Percentiles rank a stretch among this genome's conserved stretches.
phyloP scores from a whole-genome alignment of 2,329 filamentous ascomycete genomes.

The Claviceps arundinis region DNA sequence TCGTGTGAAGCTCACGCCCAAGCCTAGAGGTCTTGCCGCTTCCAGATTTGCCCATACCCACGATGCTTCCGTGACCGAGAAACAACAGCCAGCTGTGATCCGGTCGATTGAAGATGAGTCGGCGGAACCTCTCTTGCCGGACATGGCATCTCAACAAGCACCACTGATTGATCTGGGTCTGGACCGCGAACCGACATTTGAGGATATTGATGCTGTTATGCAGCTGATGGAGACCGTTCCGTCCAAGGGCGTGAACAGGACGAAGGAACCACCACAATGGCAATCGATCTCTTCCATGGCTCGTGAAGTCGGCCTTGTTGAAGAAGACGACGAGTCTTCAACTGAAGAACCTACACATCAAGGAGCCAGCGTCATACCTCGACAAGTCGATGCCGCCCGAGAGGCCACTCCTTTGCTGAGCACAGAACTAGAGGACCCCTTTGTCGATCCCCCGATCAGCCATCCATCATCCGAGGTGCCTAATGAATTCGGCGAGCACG shows the following conservation, averaged over 20 bases:
- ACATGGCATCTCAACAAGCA: neutral
- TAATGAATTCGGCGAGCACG: constrained; percentile 24
- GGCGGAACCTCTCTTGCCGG: neutral
- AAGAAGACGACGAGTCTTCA: constrained; percentile 32
- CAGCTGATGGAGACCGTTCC: constrained; percentile 63
- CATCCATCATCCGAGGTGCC: constrained; percentile 39
- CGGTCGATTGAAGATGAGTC: constrained; percentile 17
- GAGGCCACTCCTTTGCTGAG: constrained; percentile 32
- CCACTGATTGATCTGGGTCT: constrained; percentile 3
- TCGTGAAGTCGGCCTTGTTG: constrained; percentile 33
- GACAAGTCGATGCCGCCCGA: constrained; percentile 34
- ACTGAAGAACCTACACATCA: constrained; percentile 48
- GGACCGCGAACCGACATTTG: constrained; percentile 42
- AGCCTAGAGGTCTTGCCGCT: constrained; percentile 27
- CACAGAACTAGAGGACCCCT: constrained; percentile 50
- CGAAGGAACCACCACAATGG: constrained; percentile 33
- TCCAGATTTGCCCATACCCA: constrained; percentile 32
- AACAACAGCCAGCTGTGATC: constrained; percentile 16
- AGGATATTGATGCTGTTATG: constrained; percentile 91
- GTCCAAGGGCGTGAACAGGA: constrained; percentile 59
- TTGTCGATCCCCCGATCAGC: constrained; percentile 37
- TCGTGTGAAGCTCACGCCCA: constrained; percentile 20
- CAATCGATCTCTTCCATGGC: constrained; percentile 12
- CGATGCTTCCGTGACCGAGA: constrained; percentile 13
- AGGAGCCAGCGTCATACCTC: constrained; percentile 55